A percentile compares a stretch with the other conserved stretches of the same genome.
Evolutionary conservation across 306 rosid genomes (phyloP).

Genomic region (Vigna trinervia): DNA sequence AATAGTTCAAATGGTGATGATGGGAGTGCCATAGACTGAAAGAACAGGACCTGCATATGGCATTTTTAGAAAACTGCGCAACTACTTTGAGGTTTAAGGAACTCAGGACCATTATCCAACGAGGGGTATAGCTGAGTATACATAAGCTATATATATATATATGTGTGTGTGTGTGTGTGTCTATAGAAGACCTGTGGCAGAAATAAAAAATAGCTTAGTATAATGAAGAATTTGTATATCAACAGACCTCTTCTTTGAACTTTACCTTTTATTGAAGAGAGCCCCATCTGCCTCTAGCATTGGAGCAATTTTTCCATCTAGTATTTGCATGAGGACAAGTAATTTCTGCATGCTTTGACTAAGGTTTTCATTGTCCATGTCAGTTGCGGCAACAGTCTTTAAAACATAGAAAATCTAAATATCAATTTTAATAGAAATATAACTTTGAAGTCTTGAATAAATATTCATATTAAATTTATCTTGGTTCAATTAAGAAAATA

Average conservation of each 20-base stretch:
- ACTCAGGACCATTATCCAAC: background rate
- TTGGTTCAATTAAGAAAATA: background rate
- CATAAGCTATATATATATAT: too few species aligned
- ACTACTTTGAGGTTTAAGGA: background rate
- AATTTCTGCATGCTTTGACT: slow-evolving; percentile 83
- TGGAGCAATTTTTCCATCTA: slow-evolving; percentile 75
- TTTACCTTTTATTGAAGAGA: slow-evolving; percentile 73
- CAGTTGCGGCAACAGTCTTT: slow-evolving; percentile 81
- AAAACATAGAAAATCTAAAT: slow-evolving; percentile 29
- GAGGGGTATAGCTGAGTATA: background rate
- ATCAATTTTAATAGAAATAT: slow-evolving; percentile 25
- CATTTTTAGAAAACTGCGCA: too few species aligned
- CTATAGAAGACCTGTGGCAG: background rate
- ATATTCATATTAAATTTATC: background rate
- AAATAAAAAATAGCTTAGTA: slow-evolving; percentile 12
- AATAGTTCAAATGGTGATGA: too few species aligned
- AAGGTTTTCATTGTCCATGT: slow-evolving; percentile 60
- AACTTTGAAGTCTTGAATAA: background rate
- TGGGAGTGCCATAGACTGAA: too few species aligned
- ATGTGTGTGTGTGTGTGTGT: too few species aligned
- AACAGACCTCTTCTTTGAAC: slow-evolving; percentile 3
- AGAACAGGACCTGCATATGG: too few species aligned
- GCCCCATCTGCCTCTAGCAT: slow-evolving; percentile 86
- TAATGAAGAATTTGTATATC: slow-evolving; percentile 19
- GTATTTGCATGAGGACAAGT: slow-evolving; percentile 78